Conservation (phyloP, 2,329 filamentous ascomycete species). For the Fusarium sp. region DNA sequence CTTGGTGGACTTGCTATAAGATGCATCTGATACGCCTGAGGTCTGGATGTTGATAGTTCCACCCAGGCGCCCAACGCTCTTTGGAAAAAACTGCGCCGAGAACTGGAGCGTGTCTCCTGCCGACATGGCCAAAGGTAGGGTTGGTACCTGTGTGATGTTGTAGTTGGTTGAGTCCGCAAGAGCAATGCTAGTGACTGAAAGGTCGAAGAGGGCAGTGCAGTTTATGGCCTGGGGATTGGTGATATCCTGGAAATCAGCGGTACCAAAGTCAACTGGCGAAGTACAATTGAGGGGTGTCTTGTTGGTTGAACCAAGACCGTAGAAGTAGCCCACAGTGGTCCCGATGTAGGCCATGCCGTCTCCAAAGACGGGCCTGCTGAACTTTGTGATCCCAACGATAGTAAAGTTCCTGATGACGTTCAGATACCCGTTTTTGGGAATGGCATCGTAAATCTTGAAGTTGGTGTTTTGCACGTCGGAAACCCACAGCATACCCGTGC, state of each 20-base stretch:
- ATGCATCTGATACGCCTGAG: constrained; percentile 58
- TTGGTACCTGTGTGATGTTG: constrained; percentile 55
- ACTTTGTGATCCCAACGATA: constrained; percentile 68
- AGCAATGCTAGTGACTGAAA: constrained; percentile 58
- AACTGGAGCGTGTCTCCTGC: constrained; percentile 60
- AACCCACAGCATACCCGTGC: constrained; percentile 70
- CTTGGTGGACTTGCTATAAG: constrained; percentile 63
- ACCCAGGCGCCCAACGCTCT: constrained; percentile 63
- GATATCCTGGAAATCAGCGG: constrained; percentile 57
- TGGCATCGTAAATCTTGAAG: constrained; percentile 67
- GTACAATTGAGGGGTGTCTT: constrained; percentile 69
- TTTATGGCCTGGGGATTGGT: constrained; percentile 55
- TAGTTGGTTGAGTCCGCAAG: constrained; percentile 55
- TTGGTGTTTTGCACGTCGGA: constrained; percentile 68
- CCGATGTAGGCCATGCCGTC: constrained; percentile 70
- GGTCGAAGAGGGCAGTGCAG: constrained; percentile 63
- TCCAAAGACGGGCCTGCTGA: constrained; percentile 71
- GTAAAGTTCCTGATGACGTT: constrained; percentile 66
- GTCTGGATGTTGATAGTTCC: constrained; percentile 64
- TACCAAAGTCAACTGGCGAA: constrained; percentile 63
- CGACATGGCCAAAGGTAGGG: constrained; percentile 50
- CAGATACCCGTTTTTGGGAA: constrained; percentile 63
- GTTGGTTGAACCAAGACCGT: constrained; percentile 70
- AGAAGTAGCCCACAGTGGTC: constrained; percentile 65
- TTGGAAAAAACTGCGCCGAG: constrained; percentile 58